Base-by-base conservation (phyloP, 805 yeast genomes). In the Kazachstania viticola region DNA sequence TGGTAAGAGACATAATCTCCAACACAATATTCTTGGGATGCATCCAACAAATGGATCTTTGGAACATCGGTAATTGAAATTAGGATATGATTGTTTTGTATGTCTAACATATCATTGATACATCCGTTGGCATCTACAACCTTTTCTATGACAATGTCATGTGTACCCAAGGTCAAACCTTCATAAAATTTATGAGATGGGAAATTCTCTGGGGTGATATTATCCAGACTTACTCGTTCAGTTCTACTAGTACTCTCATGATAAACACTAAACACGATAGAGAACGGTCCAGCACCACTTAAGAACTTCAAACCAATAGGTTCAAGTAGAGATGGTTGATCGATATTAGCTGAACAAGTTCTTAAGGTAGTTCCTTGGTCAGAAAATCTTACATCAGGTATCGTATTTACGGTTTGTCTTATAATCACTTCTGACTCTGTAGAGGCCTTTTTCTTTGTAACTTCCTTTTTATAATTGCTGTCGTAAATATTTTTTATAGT, bases 1-100 rank as follows among this genome's bases (percentile, higher is more conserved):
- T 77, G 70, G 49, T 82, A 82, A 1, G 79, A 66, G 17, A 91
- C 71, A 38, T 80, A 79, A 39, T 88, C 97, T 9, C 98, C 99
- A 17, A 88, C 94, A 67, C 99, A 91, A 48, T 75, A 79, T 45
- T 79, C 70, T 3, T 49, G 37, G 16, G 54, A 49, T 6, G 66
- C 47, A 28, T 62, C 62, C 8, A 67, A 46, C 35, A 57, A 61
- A 38, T 57, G 58, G 6, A 87, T 75, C 39, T 72, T 68, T 7
- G 96, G 95, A 8, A 76, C 75, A 42, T 81, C 87, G 2, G 88
- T 75, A 6, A 87, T 73, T 1, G 73, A 67, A 29, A 87, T 64
- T 12, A 64, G 57, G 17, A 71, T 65, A 30, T 58, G 60, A 32
- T 72, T 62, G 19, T 29, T 40, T 27, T 29, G 38, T 4, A 22